Conservation (phyloP, 495 filamentous ascomycete genomes). For the Pyronema omphalodes region DNA sequence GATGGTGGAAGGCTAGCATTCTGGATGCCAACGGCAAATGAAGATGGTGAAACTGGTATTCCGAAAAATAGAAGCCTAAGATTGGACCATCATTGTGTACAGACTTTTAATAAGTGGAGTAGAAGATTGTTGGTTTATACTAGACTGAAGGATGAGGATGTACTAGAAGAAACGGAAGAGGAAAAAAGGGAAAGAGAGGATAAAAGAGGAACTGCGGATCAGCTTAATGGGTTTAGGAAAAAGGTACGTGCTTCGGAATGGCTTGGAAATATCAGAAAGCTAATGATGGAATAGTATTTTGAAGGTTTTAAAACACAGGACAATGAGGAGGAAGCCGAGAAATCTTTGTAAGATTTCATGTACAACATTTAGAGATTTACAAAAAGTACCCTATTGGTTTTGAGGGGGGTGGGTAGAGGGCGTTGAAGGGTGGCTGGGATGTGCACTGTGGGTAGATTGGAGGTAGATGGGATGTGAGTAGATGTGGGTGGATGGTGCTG, state of each 20-base stretch:
- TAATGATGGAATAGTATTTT: slow-evolving; percentile 9
- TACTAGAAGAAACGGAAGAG: slow-evolving; percentile 29
- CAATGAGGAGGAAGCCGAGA: too few species aligned
- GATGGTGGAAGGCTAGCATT: slow-evolving; percentile 64
- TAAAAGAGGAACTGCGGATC: slow-evolving; percentile 38
- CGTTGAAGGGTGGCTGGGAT: too few species aligned
- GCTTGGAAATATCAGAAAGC: background rate
- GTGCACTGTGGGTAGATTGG: too few species aligned
- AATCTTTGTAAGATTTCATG: too few species aligned
- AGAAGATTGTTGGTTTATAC: slow-evolving; percentile 72
- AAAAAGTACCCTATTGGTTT: too few species aligned
- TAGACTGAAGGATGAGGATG: slow-evolving; percentile 43
- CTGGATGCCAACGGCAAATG: slow-evolving; percentile 94
- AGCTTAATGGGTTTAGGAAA: slow-evolving; percentile 64
- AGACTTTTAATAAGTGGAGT: slow-evolving; percentile 82
- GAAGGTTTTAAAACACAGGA: slow-evolving; percentile 11
- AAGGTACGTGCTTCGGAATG: slow-evolving; percentile 10
- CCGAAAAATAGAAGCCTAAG: slow-evolving; percentile 62
- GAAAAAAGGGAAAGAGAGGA: slow-evolving; percentile 27
- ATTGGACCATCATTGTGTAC: slow-evolving; percentile 60
- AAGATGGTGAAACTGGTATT: slow-evolving; percentile 51
- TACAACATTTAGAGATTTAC: too few species aligned
- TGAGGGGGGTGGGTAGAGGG: too few species aligned
- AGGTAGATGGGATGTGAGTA: too few species aligned
- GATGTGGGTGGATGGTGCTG: too few species aligned